Base-by-base conservation (phyloP, 805 yeast species). In the Lachancea sp. region DNA sequence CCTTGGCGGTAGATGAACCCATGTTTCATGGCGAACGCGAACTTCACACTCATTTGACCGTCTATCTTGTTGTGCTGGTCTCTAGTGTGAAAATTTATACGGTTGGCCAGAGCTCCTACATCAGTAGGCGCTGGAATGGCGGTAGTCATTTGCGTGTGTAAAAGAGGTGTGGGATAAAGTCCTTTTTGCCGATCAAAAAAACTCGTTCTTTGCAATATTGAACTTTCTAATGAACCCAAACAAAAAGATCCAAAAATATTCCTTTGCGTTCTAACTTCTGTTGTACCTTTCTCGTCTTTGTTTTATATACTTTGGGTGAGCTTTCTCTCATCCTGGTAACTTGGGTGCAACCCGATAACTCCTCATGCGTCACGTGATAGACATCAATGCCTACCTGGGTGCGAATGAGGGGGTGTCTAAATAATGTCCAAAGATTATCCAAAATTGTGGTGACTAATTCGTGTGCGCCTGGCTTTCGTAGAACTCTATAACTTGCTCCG, bases 401-500 rank as follows among this genome's bases (percentile, higher is more conserved):
- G 29, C 15, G n/a, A n/a, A n/a, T n/a, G n/a, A n/a, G n/a, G n/a
- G n/a, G n/a, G n/a, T n/a, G n/a, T n/a, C n/a, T n/a, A n/a, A n/a
- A n/a, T n/a, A n/a, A 8, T 8, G 11, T 23, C 11, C 9, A 23
- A 8, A 23, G 9, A 23, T 23, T 23, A 8, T 11, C 25, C 8
- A 11, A 8, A 8, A 8, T 22, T 25, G 7, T n/a, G 4, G 17
- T 13, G 8, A 13, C 29, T 30, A 38, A 11, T 41, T 38, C 29
- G 56, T 9, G 26, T 58, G 58, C 2, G 80, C 77, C 60, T 88
- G 97, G 38, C 78, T 70, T 51, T 78, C 80, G 58, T 87, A 89
- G 56, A 89, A 77, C 52, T 88, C 95, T 5, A 84, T 75, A 13
- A 89, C 78, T 62, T 88, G 94, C 17, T 83, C 83, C 24, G 92